Conservation (phyloP, 768 basidiomycete genomes). For the Cyclocybe aegerita region DNA sequence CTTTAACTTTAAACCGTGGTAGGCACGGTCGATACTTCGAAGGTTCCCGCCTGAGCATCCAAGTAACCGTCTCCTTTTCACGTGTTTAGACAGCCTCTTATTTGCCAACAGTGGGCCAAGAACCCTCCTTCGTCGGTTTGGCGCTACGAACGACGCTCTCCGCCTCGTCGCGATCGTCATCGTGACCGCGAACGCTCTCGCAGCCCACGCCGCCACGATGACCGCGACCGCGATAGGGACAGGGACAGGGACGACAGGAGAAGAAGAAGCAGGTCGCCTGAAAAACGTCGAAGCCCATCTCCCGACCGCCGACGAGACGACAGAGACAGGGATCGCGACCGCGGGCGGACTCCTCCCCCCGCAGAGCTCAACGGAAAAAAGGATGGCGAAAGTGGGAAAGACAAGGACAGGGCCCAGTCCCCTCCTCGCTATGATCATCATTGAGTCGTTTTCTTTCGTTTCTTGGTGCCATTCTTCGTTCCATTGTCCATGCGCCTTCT, state of each 20-base stretch:
- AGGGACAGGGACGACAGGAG: slow-evolving; percentile 23
- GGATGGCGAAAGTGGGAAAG: slow-evolving; percentile 26
- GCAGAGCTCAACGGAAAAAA: slow-evolving; percentile 12
- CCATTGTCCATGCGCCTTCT: neutral
- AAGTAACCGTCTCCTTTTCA: slow-evolving; percentile 18
- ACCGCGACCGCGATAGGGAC: slow-evolving; percentile 26
- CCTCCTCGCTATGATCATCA: slow-evolving; percentile 53
- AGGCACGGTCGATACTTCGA: slow-evolving; percentile 40
- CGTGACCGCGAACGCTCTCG: slow-evolving; percentile 30
- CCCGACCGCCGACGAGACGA: slow-evolving; percentile 20
- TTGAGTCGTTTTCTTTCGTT: slow-evolving; percentile 22
- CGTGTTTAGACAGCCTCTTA: neutral
- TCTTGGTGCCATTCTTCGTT: slow-evolving; percentile 1
- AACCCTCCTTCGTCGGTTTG: slow-evolving; percentile 38
- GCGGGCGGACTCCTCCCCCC: slow-evolving; percentile 46
- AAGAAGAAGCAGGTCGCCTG: slow-evolving; percentile 21
- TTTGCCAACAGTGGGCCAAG: slow-evolving; percentile 32
- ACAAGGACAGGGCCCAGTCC: slow-evolving; percentile 54
- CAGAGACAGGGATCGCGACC: slow-evolving; percentile 27
- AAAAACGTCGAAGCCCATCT: slow-evolving; percentile 20
- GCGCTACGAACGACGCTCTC: slow-evolving; percentile 32
- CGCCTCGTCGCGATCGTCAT: slow-evolving; percentile 19
- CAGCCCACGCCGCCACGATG: slow-evolving; percentile 26
- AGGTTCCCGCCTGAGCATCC: slow-evolving; percentile 35
- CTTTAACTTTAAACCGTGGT: neutral